phyloP scores from a whole-genome alignment of 192 early-diverging fungal species.

The Kappamyces sp. region DNA sequence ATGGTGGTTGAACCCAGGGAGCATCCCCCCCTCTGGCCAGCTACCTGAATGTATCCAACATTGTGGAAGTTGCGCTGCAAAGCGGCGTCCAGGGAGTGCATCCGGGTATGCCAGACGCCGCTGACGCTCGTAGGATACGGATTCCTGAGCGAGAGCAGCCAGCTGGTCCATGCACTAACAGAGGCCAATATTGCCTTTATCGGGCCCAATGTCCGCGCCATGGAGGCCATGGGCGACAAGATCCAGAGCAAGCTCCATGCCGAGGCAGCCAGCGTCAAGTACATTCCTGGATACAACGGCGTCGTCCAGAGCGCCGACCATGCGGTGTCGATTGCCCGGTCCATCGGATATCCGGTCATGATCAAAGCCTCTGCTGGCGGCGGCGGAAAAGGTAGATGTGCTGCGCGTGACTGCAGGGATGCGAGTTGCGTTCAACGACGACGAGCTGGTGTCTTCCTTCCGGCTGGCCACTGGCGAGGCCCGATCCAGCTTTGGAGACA shows the following conservation, averaged over 20 bases:
- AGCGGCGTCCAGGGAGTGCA: constrained; percentile 82
- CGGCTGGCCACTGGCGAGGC: constrained; percentile 75
- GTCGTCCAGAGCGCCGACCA: constrained; percentile 68
- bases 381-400: constrained; percentile 77
- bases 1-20: constrained; percentile 36
- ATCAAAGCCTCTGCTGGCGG: constrained; percentile 97
- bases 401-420: constrained; percentile 36
- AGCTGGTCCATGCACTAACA: constrained; percentile 75
- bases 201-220: constrained; percentile 87
- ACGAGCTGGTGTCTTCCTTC: constrained; percentile 72
- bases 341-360: constrained; percentile 98
- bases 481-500: constrained; percentile 80
- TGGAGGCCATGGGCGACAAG: constrained; percentile 97
- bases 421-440: constrained; percentile 88
- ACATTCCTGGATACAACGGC: constrained; percentile 86
- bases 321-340: constrained; percentile 70
- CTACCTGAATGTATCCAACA: constrained; percentile 77
- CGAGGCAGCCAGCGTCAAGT: constrained; percentile 77
- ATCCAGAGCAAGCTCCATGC: constrained; percentile 96
- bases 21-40: constrained; percentile 71
- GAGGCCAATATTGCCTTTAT: constrained; percentile 77
- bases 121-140: constrained; percentile 57
- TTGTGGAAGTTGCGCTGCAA: constrained; percentile 64
- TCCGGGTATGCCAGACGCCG: constrained; percentile 43
- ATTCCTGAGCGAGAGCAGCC: constrained; percentile 86